These are phyloP conservation scores for Arabidopsis lyrata DNA, from an alignment of 441 rosid species.

Conservation along the genomic window DNA sequence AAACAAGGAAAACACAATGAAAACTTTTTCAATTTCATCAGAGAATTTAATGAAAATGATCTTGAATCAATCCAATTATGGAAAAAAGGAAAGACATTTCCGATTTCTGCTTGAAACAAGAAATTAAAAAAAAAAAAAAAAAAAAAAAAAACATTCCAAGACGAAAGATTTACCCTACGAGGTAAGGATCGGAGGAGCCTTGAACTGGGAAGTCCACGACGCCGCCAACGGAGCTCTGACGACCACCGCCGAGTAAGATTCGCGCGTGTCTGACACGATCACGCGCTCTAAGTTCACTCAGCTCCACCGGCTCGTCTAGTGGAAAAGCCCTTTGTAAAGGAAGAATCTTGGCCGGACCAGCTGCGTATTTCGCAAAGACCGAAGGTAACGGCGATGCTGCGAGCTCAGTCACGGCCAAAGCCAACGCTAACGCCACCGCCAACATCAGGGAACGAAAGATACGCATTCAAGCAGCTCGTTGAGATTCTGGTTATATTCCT, in stretches of 20 bases:
- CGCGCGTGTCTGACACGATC: constrained; percentile 79
- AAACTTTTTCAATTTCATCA: constrained; percentile 3
- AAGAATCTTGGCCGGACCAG: constrained; percentile 47
- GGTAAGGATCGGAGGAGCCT: constrained; percentile 89
- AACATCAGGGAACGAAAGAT: constrained; percentile 38
- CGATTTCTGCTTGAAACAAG: constrained; percentile 9
- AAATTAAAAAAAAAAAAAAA: constrained; percentile 8
- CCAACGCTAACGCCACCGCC: constrained; percentile 38
- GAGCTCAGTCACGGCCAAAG: constrained; percentile 48
- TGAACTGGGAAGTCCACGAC: constrained; percentile 82
- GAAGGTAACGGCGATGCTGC: constrained; percentile 37
- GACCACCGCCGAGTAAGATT: constrained; percentile 58
- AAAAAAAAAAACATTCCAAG: constrained; percentile 16
- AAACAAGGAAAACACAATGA: background rate
- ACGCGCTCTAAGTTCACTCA: constrained; percentile 64
- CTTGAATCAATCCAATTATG: background rate
- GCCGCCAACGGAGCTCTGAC: constrained; percentile 49
- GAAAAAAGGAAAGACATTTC: background rate
- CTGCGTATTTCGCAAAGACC: constrained; percentile 47
- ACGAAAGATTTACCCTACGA: constrained; percentile 63
- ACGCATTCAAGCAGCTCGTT: constrained; percentile 49
- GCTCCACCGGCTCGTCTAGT: constrained; percentile 53
- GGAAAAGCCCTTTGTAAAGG: constrained; percentile 78
- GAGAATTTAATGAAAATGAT: background rate
- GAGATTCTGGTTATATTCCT: constrained; percentile 4